Conservation (phyloP, 371 early-diverging fungal species). For the Dichotomocladium elegans region DNA sequence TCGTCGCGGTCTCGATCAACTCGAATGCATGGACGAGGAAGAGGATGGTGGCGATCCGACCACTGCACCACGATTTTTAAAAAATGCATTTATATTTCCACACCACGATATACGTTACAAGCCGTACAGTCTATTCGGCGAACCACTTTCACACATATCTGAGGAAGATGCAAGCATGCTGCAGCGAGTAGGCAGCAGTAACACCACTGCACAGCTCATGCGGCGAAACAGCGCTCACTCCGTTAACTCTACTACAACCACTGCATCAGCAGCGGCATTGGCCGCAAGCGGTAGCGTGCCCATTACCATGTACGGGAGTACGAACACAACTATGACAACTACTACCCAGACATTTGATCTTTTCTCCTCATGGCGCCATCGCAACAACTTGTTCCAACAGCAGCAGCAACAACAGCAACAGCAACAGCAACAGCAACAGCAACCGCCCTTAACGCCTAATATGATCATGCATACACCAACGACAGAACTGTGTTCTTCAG, state of each 20-base stretch:
- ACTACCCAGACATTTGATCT: constrained; percentile 2
- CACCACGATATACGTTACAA: constrained; percentile 17
- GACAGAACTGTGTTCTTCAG: constrained; percentile 8
- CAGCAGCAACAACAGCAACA: constrained; percentile 2
- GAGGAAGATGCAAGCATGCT: constrained; percentile 39
- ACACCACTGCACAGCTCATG: constrained; percentile 1
- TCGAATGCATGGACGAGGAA: constrained; percentile 17
- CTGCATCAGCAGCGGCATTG: constrained; percentile 2
- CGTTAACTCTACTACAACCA: constrained; percentile 6
- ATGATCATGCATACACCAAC: constrained; percentile 6
- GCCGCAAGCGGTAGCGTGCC: constrained; percentile 11
- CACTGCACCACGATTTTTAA: constrained; percentile 26
- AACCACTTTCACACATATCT: constrained; percentile 41
- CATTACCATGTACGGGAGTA: constrained; percentile 8
- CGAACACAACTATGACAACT: constrained; percentile 1
- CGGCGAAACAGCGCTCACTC: constrained; percentile 11
- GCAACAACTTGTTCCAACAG: background rate
- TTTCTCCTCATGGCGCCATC: background rate
- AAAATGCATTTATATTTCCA: constrained; percentile 19
- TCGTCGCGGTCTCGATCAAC: constrained; percentile 8
- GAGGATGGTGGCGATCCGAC: constrained; percentile 12
- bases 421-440: background rate
- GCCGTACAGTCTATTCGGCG: constrained; percentile 46
- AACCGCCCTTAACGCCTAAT: background rate
- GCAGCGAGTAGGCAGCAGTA: constrained; percentile 20